Evolutionary conservation across 1,284 basidiomycete genomes (phyloP), one percentile per base, ranked within the genome.

Genomic region (Naganishia liquefaciens): DNA sequence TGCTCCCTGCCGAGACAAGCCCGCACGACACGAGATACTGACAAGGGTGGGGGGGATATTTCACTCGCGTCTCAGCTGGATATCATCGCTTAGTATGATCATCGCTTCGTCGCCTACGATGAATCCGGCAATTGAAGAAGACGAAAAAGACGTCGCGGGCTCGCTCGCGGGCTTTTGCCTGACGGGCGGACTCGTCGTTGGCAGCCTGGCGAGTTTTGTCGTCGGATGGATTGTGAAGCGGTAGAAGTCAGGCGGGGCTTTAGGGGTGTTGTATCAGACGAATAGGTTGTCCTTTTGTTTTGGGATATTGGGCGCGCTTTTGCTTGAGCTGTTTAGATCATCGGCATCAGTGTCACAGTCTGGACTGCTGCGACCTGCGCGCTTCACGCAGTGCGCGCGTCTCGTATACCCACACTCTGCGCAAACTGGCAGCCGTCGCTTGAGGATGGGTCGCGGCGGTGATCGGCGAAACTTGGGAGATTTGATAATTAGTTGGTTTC

Each of bases 131-230:
- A 74, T 81, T 47, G 68, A 72, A 23, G 70, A 82, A 76, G 71
- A 89, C 62, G 89, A 93, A 71, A 87, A 91, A 37, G 91, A 93
- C 70, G 82, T 89, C 23, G 90, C 90, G 3, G 90, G 90, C 4
- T 89, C 88, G 0, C 82, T 94, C 10, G 86, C 86, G 1, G 87
- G 84, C 67, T 93, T 92, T 77, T 90, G 84, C 68, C 76, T 92
- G 19, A 87, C 91, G 1, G 86, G 85, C 3, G 91, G 91, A 2
- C 80, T 94, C 58, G 85, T 84, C 3, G 62, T 85, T 0, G 91
- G 91, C 0, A 90, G 90, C 73, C 75, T 88, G 51, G 81, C 82
- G 46, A 93, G 90, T 74, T 93, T 93, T 74, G 88, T 81, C 2
- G 88, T 93, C 1, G 47, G 64, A 3, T 65, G 63, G 63, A 51